phyloP scores from a whole-genome alignment of 169 alveolate genomes.

The Theileria sp. region DNA sequence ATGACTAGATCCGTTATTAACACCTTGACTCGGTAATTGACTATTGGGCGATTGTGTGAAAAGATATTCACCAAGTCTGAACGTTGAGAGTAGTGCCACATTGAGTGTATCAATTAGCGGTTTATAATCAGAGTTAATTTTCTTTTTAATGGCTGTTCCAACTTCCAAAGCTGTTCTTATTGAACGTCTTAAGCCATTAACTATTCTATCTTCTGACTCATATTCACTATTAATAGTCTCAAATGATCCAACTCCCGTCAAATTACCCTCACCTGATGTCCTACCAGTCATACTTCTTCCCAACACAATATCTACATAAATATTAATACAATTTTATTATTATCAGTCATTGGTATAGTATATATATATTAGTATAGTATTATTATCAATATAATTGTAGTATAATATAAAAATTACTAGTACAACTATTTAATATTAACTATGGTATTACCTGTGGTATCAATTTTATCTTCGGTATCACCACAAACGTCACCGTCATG shows the following conservation, averaged over 20 bases:
- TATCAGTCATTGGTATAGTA: no score
- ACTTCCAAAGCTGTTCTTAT: conserved; percentile 55
- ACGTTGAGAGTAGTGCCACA: conserved; percentile 52
- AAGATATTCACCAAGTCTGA: conserved; percentile 48
- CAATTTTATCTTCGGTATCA: no score
- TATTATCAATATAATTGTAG: no score
- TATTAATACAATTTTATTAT: no score
- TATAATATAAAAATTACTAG: neutral
- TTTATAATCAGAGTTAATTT: conserved; percentile 10
- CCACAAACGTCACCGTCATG: neutral
- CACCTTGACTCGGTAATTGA: no score
- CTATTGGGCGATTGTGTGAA: neutral
- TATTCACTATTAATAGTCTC: neutral
- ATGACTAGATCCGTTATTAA: no score
- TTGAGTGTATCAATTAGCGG: conserved; percentile 36
- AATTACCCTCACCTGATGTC: no score
- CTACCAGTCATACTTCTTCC: no score
- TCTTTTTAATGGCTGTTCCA: conserved; percentile 26
- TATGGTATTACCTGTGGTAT: no score
- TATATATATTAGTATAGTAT: no score
- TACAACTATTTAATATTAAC: no score
- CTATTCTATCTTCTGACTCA: neutral
- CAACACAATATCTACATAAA: no score
- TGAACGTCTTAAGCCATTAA: conserved; percentile 43
- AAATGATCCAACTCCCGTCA: neutral